Base-by-base conservation (phyloP, 1,284 basidiomycete genomes). In the Leccinum pachyderme region DNA sequence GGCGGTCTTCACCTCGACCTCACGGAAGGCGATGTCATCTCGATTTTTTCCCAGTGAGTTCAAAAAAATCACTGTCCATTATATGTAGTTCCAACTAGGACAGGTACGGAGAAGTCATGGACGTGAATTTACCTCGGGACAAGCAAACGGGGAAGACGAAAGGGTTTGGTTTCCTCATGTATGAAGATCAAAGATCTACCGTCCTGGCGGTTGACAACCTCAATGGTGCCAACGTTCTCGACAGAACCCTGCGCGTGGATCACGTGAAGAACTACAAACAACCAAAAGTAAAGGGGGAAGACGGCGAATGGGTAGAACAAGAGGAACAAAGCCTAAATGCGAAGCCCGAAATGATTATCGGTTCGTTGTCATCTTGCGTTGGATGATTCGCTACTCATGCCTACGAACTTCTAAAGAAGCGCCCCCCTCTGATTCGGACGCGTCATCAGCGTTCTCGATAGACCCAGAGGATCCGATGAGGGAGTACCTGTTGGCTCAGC, bases 381-480 rank as follows among this genome's bases (percentile, higher is more conserved):
- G 37, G 52, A 56, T 6, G 31, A 43, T 11, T 18, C 9, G 18
- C 47, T 48, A 47, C 49, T 59, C 43, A 62, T 27, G 24, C 46
- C 46, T 22, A 41, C 18, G 15, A 37, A 37, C 35, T 35, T 56
- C 45, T 67, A 80, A 81, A 46, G 82, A 77, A 31, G 81, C 76
- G 37, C 79, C 72, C 1, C 79, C 64, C 7, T 83, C 83, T 11
- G 84, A 87, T 46, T 85, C 85, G 5, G 86, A 84, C 5, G 87
- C 78, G 7, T 81, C 82, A 3, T 83, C 86, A 15, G 81, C 78
- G 15, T 84, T 86, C 48, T 81, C 83, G 5, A 89, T 95, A 55
- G 95, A 98, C 71, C 89, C 92, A 5, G 94, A 98, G 67, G 97
- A 99, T 73, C 97, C 97, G 0, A 99, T 99, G 97, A 86, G 89